These are phyloP conservation scores for Morella rubra DNA, from an alignment of 306 rosid species.

Conservation along the genomic window DNA sequence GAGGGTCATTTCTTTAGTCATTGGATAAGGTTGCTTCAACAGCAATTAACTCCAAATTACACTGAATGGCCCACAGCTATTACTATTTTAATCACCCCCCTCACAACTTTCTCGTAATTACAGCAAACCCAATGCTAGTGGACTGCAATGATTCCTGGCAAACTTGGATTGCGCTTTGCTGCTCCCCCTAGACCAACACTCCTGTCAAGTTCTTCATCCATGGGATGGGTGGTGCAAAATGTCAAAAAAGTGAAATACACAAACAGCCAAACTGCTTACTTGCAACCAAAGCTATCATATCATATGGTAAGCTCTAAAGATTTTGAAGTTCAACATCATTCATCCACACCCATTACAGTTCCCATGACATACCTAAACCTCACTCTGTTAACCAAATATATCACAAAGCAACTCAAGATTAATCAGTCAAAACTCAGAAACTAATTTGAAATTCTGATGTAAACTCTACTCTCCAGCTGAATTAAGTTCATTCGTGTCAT, in stretches of 20 bases:
- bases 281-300: constrained; percentile 9
- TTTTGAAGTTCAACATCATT: constrained; percentile 1
- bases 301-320: neutral
- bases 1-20: neutral
- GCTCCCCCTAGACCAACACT: neutral
- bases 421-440: constrained; percentile 14
- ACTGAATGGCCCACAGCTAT: neutral
- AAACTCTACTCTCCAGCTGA: constrained; percentile 29
- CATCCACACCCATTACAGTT: neutral
- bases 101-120: constrained; percentile 13
- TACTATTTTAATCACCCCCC: neutral
- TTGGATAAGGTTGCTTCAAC: neutral
- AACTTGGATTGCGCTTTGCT: constrained; percentile 1
- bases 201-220: neutral
- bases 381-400: constrained; percentile 13
- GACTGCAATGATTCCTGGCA: constrained; percentile 1
- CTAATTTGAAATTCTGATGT: constrained; percentile 20
- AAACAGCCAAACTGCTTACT: neutral
- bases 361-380: neutral
- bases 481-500: constrained; percentile 7
- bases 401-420: constrained; percentile 8
- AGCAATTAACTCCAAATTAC: neutral
- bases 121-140: neutral
- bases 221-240: neutral
- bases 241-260: constrained; percentile 2